Evolutionary conservation across 2,329 filamentous ascomycete species (phyloP).

Genomic region (Cercospora brassicicola): DNA sequence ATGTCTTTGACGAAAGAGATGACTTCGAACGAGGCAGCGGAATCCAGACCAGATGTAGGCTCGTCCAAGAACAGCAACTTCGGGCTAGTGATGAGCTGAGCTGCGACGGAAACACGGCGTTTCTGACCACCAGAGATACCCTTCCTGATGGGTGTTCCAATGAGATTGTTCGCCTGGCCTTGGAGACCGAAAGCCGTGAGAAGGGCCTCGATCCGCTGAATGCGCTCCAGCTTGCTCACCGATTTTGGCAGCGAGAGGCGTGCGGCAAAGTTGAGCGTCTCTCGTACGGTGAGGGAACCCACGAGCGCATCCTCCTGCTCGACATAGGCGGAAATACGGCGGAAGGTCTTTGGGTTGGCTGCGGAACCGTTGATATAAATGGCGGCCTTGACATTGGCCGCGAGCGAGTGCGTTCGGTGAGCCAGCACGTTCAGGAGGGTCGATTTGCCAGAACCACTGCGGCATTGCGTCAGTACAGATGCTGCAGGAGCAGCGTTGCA

Average conservation of each 20-base stretch:
- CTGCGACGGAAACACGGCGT: conserved; percentile 74
- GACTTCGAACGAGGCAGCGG: conserved; percentile 72
- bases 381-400: conserved; percentile 55
- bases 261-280: conserved; percentile 77
- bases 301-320: conserved; percentile 87
- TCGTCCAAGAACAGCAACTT: conserved; percentile 82
- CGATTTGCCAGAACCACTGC: conserved; percentile 69
- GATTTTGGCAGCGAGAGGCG: conserved; percentile 59
- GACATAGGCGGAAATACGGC: conserved; percentile 71
- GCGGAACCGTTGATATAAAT: conserved; percentile 64
- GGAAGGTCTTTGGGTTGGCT: conserved; percentile 58
- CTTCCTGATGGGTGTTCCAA: conserved; percentile 80
- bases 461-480: conserved; percentile 10
- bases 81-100: conserved; percentile 76
- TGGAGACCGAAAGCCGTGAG: conserved; percentile 72
- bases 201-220: conserved; percentile 64
- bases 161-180: conserved; percentile 66
- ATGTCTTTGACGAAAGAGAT: conserved; percentile 69
- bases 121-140: conserved; percentile 86
- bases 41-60: conserved; percentile 81
- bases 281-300: conserved; percentile 74
- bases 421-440: conserved; percentile 80
- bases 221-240: conserved; percentile 58
- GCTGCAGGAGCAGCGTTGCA: neutral
- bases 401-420: conserved; percentile 56